Evolutionary conservation across 192 early-diverging fungal genomes (phyloP).

Genomic region (Haplosporangium gracile): DNA sequence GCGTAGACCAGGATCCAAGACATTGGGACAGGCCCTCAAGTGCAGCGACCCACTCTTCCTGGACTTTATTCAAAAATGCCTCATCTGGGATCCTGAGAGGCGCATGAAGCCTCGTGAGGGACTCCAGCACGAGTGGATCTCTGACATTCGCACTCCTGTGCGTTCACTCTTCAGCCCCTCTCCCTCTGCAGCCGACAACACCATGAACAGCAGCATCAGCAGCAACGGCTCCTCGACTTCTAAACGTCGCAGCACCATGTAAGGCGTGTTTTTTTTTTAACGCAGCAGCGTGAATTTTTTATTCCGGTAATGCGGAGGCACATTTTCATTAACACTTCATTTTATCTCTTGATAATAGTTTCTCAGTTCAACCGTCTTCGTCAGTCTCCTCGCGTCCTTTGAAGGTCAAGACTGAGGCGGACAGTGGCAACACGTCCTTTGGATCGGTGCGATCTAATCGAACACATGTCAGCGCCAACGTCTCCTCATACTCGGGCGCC

Average conservation of each 20-base stretch:
- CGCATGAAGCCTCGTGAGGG: constrained; percentile 91
- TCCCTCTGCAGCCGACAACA: constrained; percentile 1
- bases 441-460: constrained; percentile 35
- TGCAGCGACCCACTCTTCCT: constrained; percentile 84
- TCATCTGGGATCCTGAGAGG: constrained; percentile 92
- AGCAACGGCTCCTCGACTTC: constrained; percentile 39
- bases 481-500: not conserved
- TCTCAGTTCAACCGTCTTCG: constrained; percentile 31
- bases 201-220: constrained; percentile 23
- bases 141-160: constrained; percentile 63
- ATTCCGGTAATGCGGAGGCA: not conserved
- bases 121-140: constrained; percentile 87
- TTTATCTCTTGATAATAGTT: constrained; percentile 10
- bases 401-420: constrained; percentile 48
- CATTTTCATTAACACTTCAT: not conserved
- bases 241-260: constrained; percentile 44
- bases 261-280: not conserved
- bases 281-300: not conserved
- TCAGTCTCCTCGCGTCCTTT: constrained; percentile 26
- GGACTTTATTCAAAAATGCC: constrained; percentile 86
- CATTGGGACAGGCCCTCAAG: constrained; percentile 79
- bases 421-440: constrained; percentile 24
- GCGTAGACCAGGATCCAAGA: constrained; percentile 82
- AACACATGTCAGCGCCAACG: constrained; percentile 10
- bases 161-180: constrained; percentile 50